phyloP scores from a whole-genome alignment of 305 asterid species.

The Fraxinus sp. region DNA sequence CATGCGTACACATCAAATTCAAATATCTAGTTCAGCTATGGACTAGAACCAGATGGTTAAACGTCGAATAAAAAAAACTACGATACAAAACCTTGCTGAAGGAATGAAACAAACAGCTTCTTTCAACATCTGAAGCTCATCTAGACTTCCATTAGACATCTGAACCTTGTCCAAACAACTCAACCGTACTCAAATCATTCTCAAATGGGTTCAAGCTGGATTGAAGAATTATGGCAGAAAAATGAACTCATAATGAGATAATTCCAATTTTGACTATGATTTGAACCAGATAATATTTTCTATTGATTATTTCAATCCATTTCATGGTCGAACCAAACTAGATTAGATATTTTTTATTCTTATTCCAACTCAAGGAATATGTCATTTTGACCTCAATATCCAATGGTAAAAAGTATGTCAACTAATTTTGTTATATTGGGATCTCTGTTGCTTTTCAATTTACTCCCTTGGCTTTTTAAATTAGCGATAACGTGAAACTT shows the following conservation, averaged over 20 bases:
- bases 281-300: background rate
- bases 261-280: background rate
- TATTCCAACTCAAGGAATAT: background rate
- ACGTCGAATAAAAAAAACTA: too few relatives aligned
- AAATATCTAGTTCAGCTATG: background rate
- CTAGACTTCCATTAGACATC: background rate
- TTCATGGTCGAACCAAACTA: background rate
- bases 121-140: background rate
- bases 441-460: background rate
- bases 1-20: background rate
- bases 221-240: background rate
- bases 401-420: background rate
- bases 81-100: background rate
- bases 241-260: background rate
- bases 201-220: background rate
- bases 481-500: background rate
- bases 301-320: background rate
- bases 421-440: background rate
- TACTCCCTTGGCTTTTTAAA: background rate
- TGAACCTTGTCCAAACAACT: background rate
- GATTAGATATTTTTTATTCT: background rate
- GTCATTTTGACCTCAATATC: background rate
- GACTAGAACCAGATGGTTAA: background rate
- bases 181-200: background rate
- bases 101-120: background rate